Conservation (phyloP, 2,329 filamentous ascomycete species). For the Aspergillus ochraceus region DNA sequence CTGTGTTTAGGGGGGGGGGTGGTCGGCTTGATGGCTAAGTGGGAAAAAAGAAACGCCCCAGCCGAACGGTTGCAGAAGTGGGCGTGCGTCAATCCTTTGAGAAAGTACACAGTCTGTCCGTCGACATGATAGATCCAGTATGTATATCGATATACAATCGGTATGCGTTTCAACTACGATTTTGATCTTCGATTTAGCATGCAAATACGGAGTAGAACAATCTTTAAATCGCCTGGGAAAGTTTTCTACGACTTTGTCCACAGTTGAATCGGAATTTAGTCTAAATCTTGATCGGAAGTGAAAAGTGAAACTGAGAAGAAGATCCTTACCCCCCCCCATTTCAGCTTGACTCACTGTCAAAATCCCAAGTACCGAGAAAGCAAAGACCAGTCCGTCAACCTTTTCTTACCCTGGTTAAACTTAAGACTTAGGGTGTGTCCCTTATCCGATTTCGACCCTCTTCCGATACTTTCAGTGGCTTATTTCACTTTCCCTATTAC, state of each 20-base stretch:
- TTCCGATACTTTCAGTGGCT: not conserved
- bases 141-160: not conserved
- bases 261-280: not conserved
- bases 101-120: not conserved
- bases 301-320: not conserved
- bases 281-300: not conserved
- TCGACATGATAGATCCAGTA: not conserved
- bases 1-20: not conserved
- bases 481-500: not conserved
- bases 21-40: not conserved
- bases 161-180: not conserved
- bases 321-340: not conserved
- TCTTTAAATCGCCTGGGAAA: too few species aligned
- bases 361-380: not conserved
- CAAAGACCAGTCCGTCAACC: not conserved
- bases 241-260: not conserved
- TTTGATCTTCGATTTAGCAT: not conserved
- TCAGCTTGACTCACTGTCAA: not conserved
- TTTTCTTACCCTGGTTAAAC: not conserved
- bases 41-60: constrained; percentile 8
- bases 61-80: constrained; percentile 18
- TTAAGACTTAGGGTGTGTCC: not conserved
- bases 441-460: not conserved
- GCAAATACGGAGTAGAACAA: not conserved
- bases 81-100: constrained; percentile 5